A percentile compares a stretch with the other conserved stretches of the same genome.
Conservation (phyloP, 106 monocot genomes). For the Hemerocallis citrina region DNA sequence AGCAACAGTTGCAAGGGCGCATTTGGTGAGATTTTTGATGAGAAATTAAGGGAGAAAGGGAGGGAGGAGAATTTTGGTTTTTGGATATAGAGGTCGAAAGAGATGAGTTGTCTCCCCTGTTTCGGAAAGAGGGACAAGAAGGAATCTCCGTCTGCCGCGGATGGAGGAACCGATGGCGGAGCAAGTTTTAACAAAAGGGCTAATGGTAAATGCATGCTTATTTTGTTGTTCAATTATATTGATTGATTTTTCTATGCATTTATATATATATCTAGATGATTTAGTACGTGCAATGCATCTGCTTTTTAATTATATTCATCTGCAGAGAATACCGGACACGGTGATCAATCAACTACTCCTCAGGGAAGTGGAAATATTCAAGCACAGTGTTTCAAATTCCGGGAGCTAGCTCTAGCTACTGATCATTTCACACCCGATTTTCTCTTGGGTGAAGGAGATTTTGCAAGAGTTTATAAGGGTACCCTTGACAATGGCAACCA, state of each 20-base stretch:
- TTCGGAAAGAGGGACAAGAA: conserved; percentile 5
- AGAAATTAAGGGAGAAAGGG: too few relatives aligned
- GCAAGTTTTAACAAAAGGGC: background rate
- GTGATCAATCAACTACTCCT: background rate
- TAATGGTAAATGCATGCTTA: background rate
- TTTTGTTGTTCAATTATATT: background rate
- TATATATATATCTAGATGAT: background rate
- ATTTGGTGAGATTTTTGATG: too few relatives aligned
- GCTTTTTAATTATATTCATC: background rate
- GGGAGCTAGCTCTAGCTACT: conserved; percentile 15
- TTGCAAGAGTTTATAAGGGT: conserved; percentile 21
- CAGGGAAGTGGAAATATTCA: conserved; percentile 2
- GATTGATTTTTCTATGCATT: background rate
- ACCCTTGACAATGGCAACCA: conserved; percentile 4
- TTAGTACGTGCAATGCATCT: background rate
- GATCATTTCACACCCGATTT: conserved; percentile 11
- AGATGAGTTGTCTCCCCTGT: conserved; percentile 13
- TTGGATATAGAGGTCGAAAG: too few relatives aligned
- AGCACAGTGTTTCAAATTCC: conserved; percentile 11
- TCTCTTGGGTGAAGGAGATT: conserved; percentile 15
- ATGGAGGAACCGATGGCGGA: background rate
- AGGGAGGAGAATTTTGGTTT: background rate
- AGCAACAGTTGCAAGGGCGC: too few relatives aligned
- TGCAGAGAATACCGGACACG: background rate
- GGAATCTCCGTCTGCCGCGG: background rate